Base-by-base conservation (phyloP, 768 basidiomycete genomes). In the Symmetrospora coprosmae region DNA sequence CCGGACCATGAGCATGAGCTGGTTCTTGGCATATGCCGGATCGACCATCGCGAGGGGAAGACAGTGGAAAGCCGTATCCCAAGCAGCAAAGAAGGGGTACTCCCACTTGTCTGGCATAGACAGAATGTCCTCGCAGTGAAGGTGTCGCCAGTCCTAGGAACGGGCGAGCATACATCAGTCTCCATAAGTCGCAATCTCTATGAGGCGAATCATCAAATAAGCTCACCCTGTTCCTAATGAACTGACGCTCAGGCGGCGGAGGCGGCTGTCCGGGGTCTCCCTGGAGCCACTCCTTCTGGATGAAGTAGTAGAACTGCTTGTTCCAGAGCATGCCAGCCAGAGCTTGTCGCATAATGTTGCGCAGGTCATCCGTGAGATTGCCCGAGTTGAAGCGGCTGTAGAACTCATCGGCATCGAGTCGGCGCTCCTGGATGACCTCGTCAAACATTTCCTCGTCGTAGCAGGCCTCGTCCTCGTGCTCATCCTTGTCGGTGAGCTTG, bases 41-140 rank as follows among this genome's bases (percentile, higher is more conserved):
- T 99, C 94, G 30, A 99, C 86, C 64, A 97, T 81, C 11, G 94
- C 94, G 14, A 99, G 80, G 0, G 94, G 94, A 65, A 99, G 89
- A 69, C 92, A 96, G 70, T 99, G 94, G 78, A 99, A 99, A n/a
- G 94, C 94, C 7, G 48, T 68, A 52, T 66, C 73, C 70, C 68
- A 75, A 62, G 91, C 91, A 0, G 92, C 91, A 69, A 99, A 97
- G 78, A 94, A 97, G 0, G 94, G 94, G 71, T 97, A 97, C 74
- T 99, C 94, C 94, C 94, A 92, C 84, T 99, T 99, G 74, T 99
- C 92, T 6, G 94, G 94, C 94, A 99, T 97, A 13, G 91, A 96
- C 38, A 99, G 78, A 64, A 99, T 82, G 70, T 99, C 94, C 51
- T 86, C 87, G 61, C 91, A 83, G 71, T 97, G 82, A 76, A 99